phyloP scores from a whole-genome alignment of 139 green algal genomes.

The Chlamydomonas schloesseri region DNA sequence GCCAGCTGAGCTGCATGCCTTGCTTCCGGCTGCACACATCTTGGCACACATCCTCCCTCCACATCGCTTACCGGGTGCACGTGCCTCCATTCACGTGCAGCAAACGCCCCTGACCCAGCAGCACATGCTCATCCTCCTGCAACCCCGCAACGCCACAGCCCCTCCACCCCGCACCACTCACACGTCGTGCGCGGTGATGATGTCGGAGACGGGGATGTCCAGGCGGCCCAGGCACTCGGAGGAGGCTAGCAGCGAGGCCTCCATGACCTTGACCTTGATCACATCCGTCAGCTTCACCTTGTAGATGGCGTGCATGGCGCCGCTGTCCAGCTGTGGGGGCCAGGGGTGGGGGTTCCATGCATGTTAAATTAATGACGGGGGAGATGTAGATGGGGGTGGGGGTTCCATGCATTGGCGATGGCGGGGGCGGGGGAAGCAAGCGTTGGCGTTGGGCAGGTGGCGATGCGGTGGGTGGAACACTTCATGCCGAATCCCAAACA shows the following conservation, averaged over 20 bases:
- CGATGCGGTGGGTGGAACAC: no score
- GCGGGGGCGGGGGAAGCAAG: background rate
- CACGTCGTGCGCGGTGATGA: slow-evolving; percentile 12
- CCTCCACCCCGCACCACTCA: no score
- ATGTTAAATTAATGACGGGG: background rate
- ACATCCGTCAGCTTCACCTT: slow-evolving; percentile 25
- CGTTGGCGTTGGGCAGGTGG: no score
- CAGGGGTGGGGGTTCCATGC: background rate
- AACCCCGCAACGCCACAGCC: no score
- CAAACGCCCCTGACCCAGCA: no score
- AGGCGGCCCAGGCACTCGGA: slow-evolving; percentile 29
- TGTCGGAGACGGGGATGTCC: slow-evolving; percentile 29
- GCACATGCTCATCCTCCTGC: no score
- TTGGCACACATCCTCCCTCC: no score
- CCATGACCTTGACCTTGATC: slow-evolving; percentile 47
- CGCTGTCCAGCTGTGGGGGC: slow-evolving; percentile 8
- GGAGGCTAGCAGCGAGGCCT: background rate
- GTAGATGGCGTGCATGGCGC: slow-evolving; percentile 35
- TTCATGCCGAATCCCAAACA: no score
- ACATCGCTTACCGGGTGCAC: no score
- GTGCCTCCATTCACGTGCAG: no score
- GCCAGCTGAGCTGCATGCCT: no score
- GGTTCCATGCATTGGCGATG: background rate
- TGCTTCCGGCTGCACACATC: no score
- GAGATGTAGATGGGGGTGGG: background rate